Conservation (phyloP, 805 yeast species). For the Yarrowia sp. region DNA sequence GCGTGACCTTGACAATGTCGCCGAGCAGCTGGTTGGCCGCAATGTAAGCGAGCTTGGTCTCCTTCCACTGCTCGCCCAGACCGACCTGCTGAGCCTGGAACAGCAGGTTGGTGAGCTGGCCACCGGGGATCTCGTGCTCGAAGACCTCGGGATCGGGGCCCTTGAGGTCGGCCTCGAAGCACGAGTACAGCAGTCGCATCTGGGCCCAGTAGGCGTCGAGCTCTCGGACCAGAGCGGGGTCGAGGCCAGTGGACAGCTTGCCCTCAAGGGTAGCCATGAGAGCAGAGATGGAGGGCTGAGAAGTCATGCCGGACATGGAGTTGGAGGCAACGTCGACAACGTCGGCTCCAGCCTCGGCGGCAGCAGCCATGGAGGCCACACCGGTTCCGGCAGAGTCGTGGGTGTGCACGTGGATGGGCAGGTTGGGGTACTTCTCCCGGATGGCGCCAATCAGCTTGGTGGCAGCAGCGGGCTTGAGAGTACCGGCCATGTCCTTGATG, state of each 20-base stretch:
- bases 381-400: conserved; percentile 99
- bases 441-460: conserved; percentile 71
- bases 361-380: conserved; percentile 92
- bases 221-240: conserved; percentile 66
- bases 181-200: conserved; percentile 93
- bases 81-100: conserved; percentile 99
- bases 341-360: conserved; percentile 96
- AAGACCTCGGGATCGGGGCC: conserved; percentile 99
- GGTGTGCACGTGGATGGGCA: conserved; percentile 97
- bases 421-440: conserved; percentile 82
- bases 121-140: conserved; percentile 99
- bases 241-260: conserved; percentile 70
- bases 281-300: conserved; percentile 96
- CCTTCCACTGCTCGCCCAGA: conserved; percentile 92
- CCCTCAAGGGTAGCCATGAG: conserved; percentile 90
- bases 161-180: conserved; percentile 97
- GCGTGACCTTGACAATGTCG: conserved; percentile 97
- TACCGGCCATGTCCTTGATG: conserved; percentile 99
- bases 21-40: conserved; percentile 89
- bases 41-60: conserved; percentile 91
- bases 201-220: conserved; percentile 97
- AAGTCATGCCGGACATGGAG: conserved; percentile 97
- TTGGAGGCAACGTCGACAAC: conserved; percentile 96
- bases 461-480: conserved; percentile 94
- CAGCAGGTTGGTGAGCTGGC: conserved; percentile 93